These are phyloP conservation scores for Phlebiopsis gigantea DNA, from an alignment of 768 basidiomycete species.

Conservation along the genomic window DNA sequence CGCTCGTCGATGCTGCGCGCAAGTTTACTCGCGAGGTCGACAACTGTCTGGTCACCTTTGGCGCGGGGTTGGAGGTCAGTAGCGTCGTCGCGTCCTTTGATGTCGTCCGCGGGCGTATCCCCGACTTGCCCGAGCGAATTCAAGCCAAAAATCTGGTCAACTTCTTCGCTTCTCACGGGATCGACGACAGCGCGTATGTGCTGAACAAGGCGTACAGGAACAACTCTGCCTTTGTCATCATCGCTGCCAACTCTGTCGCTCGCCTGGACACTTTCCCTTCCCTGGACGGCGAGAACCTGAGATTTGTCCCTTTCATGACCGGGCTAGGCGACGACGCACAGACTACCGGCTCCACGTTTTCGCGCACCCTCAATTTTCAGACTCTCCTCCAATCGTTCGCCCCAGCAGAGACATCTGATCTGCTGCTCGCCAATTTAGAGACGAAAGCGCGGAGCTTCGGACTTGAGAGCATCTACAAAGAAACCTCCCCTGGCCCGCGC, in stretches of 20 bases:
- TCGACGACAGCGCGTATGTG: conserved; percentile 32
- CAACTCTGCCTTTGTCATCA: conserved; percentile 39
- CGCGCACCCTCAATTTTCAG: background rate
- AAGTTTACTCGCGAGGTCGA: conserved; percentile 35
- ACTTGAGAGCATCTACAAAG: background rate
- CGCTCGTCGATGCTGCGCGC: background rate
- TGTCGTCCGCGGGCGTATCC: conserved; percentile 51
- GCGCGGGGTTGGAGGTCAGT: conserved; percentile 50
- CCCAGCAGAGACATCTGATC: background rate
- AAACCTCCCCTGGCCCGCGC: background rate
- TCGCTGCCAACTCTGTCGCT: conserved; percentile 35
- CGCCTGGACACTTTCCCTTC: conserved; percentile 26
- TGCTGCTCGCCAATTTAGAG: background rate
- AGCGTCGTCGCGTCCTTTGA: conserved; percentile 61
- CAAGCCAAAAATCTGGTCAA: conserved; percentile 31
- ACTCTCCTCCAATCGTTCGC: background rate
- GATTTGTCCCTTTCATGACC: background rate
- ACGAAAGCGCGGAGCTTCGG: background rate
- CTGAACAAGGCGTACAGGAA: conserved; percentile 23
- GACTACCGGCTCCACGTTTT: conserved; percentile 20
- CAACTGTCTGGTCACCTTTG: conserved; percentile 48
- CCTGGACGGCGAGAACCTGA: background rate
- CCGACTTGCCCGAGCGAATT: conserved; percentile 38
- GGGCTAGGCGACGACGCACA: conserved; percentile 24
- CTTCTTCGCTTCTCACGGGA: conserved; percentile 39